Evolutionary conservation across 306 rosid genomes (phyloP).

Genomic region (Sicyos edulis): DNA sequence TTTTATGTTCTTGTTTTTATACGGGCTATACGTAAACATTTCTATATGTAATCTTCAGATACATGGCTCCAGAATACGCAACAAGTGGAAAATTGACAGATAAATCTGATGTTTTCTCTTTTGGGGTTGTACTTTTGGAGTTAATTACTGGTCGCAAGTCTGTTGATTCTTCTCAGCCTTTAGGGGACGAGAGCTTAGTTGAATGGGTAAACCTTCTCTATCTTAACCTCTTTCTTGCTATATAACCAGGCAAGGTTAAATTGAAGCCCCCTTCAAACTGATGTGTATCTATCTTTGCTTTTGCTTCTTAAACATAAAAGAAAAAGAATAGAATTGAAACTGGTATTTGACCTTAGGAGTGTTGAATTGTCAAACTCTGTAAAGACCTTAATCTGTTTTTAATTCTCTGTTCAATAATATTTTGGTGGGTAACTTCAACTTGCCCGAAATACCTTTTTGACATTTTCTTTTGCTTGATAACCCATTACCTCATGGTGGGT

Average conservation of each 20-base stretch:
- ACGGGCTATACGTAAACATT: background rate
- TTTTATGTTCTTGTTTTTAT: background rate
- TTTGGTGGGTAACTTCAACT: background rate
- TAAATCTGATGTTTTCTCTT: no score
- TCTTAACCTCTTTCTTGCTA: background rate
- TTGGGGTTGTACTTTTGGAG: constrained; percentile 92
- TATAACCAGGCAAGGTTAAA: background rate
- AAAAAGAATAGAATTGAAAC: background rate
- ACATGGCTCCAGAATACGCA: constrained; percentile 99
- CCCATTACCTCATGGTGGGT: no score
- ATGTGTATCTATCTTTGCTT: background rate
- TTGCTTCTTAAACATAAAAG: background rate
- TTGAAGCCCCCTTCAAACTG: background rate
- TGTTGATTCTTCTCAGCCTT: constrained; percentile 88
- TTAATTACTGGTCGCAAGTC: constrained; percentile 89
- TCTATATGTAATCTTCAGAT: constrained; percentile 44
- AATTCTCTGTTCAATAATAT: background rate
- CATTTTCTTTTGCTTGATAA: background rate
- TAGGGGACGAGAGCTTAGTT: constrained; percentile 91
- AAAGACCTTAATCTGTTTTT: background rate
- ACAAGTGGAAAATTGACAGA: constrained; percentile 98
- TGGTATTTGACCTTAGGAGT: background rate
- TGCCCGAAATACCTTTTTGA: background rate
- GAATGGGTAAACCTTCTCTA: constrained; percentile 74
- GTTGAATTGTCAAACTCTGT: background rate